Conservation (phyloP, 2,329 filamentous ascomycete species). For the Cytospora piceicola region DNA sequence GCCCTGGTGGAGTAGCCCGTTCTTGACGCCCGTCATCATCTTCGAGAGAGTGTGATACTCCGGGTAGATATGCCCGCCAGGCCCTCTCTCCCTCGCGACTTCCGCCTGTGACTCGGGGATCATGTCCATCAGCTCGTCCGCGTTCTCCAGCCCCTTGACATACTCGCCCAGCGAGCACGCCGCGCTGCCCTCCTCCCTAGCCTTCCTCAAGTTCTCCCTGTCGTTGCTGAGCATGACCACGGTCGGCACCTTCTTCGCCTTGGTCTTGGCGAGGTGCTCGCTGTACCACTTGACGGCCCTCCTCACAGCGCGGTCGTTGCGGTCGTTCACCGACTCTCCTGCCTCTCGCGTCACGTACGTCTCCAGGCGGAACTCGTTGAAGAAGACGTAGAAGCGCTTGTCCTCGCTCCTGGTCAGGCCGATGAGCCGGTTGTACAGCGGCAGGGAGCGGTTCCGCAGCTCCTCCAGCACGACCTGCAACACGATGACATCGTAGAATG, state of each 20-base stretch:
- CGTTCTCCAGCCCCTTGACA: conserved; percentile 80
- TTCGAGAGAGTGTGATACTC: conserved; percentile 89
- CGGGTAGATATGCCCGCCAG: conserved; percentile 75
- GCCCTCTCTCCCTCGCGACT: conserved; percentile 65
- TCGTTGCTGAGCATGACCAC: conserved; percentile 96
- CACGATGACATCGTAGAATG: conserved; percentile 96
- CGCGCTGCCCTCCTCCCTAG: conserved; percentile 73
- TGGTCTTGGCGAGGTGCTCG: conserved; percentile 73
- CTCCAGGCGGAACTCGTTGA: conserved; percentile 96
- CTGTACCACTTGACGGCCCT: conserved; percentile 88
- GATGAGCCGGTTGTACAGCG: conserved; percentile 91
- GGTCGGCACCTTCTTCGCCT: conserved; percentile 66
- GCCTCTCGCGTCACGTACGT: conserved; percentile 77
- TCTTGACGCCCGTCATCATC: conserved; percentile 92
- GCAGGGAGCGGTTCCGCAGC: conserved; percentile 88
- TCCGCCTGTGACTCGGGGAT: conserved; percentile 79
- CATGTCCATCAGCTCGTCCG: conserved; percentile 88
- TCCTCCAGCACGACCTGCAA: conserved; percentile 96
- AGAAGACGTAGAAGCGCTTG: conserved; percentile 98
- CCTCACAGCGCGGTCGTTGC: conserved; percentile 91
- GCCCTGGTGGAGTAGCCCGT: conserved; percentile 87
- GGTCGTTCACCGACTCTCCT: conserved; percentile 91
- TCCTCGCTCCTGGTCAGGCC: conserved; percentile 92
- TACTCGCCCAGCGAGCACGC: conserved; percentile 75
- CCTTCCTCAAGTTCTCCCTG: conserved; percentile 81